Percentiles rank a stretch among this genome's conserved stretches.
Conservation (phyloP, 164 flowering plant genomes). For the Cinnamomum chago region DNA sequence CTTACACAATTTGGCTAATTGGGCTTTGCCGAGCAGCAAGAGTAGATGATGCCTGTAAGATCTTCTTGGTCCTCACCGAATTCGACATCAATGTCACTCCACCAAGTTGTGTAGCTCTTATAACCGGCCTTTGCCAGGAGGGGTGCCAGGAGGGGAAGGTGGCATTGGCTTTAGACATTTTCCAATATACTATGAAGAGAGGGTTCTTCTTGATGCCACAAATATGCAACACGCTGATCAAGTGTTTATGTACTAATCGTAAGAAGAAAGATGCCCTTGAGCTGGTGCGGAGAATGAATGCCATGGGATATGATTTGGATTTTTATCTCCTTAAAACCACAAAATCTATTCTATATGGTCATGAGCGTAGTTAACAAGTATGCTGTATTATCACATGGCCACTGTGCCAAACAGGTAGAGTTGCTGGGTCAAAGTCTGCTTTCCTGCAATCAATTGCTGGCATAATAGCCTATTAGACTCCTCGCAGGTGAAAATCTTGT, state of each 20-base stretch:
- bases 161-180: slow-evolving; percentile 51
- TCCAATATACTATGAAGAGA: slow-evolving; percentile 50
- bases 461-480: too few species aligned
- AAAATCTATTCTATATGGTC: slow-evolving; percentile 26
- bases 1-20: slow-evolving; percentile 59
- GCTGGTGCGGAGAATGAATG: slow-evolving; percentile 42
- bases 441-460: too few species aligned
- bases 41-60: slow-evolving; percentile 50
- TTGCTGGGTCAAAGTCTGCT: too few species aligned
- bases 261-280: slow-evolving; percentile 27
- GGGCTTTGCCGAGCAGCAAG: slow-evolving; percentile 58
- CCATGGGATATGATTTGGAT: slow-evolving; percentile 53
- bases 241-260: slow-evolving; percentile 30
- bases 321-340: slow-evolving; percentile 31
- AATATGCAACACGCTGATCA: slow-evolving; percentile 48
- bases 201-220: slow-evolving; percentile 41
- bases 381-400: not conserved
- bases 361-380: not conserved
- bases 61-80: slow-evolving; percentile 52
- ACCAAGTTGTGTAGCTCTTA: slow-evolving; percentile 62
- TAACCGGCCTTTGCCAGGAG: slow-evolving; percentile 36
- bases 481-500: too few species aligned
- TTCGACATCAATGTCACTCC: slow-evolving; percentile 38
- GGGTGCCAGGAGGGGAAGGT: slow-evolving; percentile 23
- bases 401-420: too few species aligned